Base-by-base conservation (phyloP, 805 yeast genomes). In the Saccharomycopsis guyanensis region DNA sequence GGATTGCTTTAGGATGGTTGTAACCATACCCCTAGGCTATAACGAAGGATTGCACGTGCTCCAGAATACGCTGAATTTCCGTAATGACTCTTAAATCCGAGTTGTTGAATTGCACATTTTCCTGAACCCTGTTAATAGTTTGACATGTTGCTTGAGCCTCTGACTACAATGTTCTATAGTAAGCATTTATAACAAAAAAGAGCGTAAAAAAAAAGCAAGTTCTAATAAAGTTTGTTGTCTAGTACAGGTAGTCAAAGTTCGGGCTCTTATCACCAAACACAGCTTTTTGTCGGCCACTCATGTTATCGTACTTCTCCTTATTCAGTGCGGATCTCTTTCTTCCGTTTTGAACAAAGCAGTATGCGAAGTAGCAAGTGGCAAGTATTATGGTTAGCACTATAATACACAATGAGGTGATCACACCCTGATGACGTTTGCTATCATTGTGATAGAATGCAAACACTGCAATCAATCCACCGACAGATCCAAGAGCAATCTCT, bases 241-340 rank as follows among this genome's bases (percentile, higher is more conserved):
- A 40, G 35, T 29, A 40, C 44, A 40, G 18, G 20, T 40, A 40
- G 19, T 40, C 44, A 31, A 20, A 40, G 38, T 40, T 27, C 20
- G 44, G 44, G 23, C 44, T 40, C 38, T 40, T 40, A 19, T 40
- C 44, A 13, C 44, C 39, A 13, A 29, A 16, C 12, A 40, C 15
- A 32, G 23, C 18, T 19, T 40, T 27, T 18, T 40, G 15, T 18
- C 38, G 31, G 12, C 23, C 44, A 16, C 44, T 29, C 4, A 19
- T 6, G n/a, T 29, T 27, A n/a, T 20, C 36, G 18, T 19, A 40
- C 15, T 27, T 23, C 13, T 40, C 38, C 22, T 40, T 40, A 31
- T 40, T 19, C n/a, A 34, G 18, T 3, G 36, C 37, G 22, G 41
- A 18, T 32, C 44, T 27, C 24, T 40, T 40, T 18, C 18, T 27